Evolutionary conservation across 495 filamentous ascomycete species (phyloP).

Genomic region (Rostrohypoxylon terebratum): DNA sequence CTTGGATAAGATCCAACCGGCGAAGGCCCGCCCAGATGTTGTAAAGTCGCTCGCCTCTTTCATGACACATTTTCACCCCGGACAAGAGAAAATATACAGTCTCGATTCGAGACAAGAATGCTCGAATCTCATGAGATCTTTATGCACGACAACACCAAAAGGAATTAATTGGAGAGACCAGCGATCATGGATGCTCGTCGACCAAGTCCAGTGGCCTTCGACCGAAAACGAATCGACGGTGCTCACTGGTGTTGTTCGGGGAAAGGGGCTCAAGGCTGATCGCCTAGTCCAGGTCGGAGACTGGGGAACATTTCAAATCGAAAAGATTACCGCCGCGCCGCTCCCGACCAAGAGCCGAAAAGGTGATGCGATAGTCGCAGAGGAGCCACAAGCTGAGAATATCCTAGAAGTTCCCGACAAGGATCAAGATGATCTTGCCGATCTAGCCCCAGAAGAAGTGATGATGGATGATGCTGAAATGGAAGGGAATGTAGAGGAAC

Average conservation of each 20-base stretch:
- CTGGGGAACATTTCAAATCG: slow-evolving; percentile 95
- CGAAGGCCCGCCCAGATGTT: slow-evolving; percentile 80
- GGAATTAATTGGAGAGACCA: slow-evolving; percentile 94
- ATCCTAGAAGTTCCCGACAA: slow-evolving; percentile 75
- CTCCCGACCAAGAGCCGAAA: slow-evolving; percentile 66
- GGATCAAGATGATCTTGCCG: slow-evolving; percentile 83
- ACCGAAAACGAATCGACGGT: slow-evolving; percentile 68
- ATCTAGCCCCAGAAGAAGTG: slow-evolving; percentile 84
- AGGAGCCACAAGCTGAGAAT: slow-evolving; percentile 63
- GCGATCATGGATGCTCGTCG: slow-evolving; percentile 92
- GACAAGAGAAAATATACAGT: slow-evolving; percentile 86
- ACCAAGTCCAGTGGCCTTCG: slow-evolving; percentile 78
- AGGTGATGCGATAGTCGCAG: slow-evolving; percentile 76
- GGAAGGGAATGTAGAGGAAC: slow-evolving; percentile 51
- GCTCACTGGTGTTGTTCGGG: slow-evolving; percentile 88
- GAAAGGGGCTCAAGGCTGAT: slow-evolving; percentile 87
- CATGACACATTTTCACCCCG: slow-evolving; percentile 92
- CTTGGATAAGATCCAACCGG: slow-evolving; percentile 78
- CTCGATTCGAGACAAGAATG: slow-evolving; percentile 89
- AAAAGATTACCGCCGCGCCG: slow-evolving; percentile 81
- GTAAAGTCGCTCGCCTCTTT: slow-evolving; percentile 85
- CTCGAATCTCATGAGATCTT: slow-evolving; percentile 84
- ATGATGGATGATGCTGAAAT: slow-evolving; percentile 76
- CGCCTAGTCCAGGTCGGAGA: slow-evolving; percentile 90
- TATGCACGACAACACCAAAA: slow-evolving; percentile 91